Evolutionary conservation across 1,139 yeast genomes (phyloP).

Genomic region (Blastobotrys serpentis): DNA sequence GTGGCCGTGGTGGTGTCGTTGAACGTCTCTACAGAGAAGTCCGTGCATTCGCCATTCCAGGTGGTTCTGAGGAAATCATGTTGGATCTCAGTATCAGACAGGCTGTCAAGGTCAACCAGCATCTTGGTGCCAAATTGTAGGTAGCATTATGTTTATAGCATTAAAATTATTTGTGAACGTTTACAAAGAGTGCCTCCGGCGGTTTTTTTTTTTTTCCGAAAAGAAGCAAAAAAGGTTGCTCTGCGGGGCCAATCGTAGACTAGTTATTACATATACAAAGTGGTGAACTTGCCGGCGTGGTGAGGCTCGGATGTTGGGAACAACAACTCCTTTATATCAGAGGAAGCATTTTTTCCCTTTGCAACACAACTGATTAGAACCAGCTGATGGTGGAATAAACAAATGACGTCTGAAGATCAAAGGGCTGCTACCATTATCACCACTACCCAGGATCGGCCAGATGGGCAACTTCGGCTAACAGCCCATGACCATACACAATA

Average conservation of each 20-base stretch:
- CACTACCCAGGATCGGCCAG: not conserved
- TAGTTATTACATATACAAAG: no score
- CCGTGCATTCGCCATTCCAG: slow-evolving; percentile 46
- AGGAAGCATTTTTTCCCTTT: not conserved
- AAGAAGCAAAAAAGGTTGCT: no score
- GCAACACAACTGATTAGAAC: not conserved
- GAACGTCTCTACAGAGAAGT: slow-evolving; percentile 47
- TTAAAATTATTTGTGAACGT: not conserved
- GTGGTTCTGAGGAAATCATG: slow-evolving; percentile 49
- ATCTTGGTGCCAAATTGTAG: slow-evolving; percentile 43
- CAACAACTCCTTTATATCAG: not conserved
- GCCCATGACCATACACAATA: not conserved
- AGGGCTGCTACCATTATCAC: not conserved
- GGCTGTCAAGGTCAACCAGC: slow-evolving; percentile 42
- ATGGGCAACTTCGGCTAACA: slow-evolving; percentile 1
- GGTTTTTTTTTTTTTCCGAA: no score
- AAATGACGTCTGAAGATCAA: not conserved
- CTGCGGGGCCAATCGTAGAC: no score
- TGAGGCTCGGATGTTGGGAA: no score
- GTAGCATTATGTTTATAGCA: slow-evolving; percentile 4
- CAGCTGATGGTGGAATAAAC: not conserved
- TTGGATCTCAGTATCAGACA: slow-evolving; percentile 44
- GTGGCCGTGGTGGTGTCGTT: slow-evolving; percentile 46
- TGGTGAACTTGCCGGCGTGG: no score
- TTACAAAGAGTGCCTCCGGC: no score